Evolutionary conservation across 2,329 filamentous ascomycete genomes (phyloP), one percentile per base, ranked within the genome.

Genomic region (Sporothrix sp.): DNA sequence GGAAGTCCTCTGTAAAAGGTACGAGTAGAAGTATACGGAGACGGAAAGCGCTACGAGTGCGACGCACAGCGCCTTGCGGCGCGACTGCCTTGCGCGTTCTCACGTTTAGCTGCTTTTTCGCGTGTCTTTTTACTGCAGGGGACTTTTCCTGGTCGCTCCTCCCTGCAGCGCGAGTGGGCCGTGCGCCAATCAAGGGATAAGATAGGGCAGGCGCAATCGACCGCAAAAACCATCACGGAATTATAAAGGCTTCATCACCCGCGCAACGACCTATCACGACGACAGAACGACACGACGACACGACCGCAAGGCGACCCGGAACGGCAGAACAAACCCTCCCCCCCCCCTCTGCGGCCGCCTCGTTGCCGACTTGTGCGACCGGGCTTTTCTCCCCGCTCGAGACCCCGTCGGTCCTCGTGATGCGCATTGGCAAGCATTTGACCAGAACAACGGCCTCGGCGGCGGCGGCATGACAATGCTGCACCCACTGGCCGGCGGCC

Each of bases 391-490:
- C 20, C 14, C n/a, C 32, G n/a, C 3, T 27, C 23, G 10, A 28
- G 16, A 37, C 14, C 32, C 6, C n/a, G 7, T 27, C 32, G 33
- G 35, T 27, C 44, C 37, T 48, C 36, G 45, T 37, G 44, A 51
- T 53, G 48, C 48, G 7, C 32, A 25, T 30, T 33, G 23, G 6
- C 14, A 23, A n/a, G 14, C 7, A 14, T 16, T 30, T 23, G 20
- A 18, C 14, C 7, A 14, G 18, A 4, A 44, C 4, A 16, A 9
- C 39, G 18, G 23, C 48, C 32, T 50, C 32, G 32, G 27, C 49
- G 45, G 33, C 38, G 28, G 7, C 27, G 27, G 33, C 30, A 58
- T 57, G 63, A 66, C 61, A 56, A 72, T 72, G 69, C 62, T 71
- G 54, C 61, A 61, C 57, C 62, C 65, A 57, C 60, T 63, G 52